A percentile compares a stretch with the other conserved stretches of the same genome.
These are phyloP conservation scores for Argentina anserina DNA, from an alignment of 306 rosid species.

Conservation along the genomic window DNA sequence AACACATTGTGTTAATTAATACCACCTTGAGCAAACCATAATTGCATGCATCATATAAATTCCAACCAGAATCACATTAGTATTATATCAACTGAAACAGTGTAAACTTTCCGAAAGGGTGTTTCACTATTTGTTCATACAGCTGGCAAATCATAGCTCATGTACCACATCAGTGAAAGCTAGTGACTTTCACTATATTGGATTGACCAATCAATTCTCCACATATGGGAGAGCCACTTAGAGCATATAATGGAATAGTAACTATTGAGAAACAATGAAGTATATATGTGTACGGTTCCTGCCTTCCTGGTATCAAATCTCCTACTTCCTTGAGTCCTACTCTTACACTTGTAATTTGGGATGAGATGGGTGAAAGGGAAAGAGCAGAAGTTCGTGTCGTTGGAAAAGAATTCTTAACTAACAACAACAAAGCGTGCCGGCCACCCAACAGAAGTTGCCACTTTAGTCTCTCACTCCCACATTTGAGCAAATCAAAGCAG, in stretches of 20 bases:
- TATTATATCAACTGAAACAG: neutral
- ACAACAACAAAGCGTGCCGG: neutral
- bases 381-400: neutral
- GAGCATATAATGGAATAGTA: neutral
- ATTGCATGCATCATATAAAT: neutral
- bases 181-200: neutral
- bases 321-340: neutral
- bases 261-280: neutral
- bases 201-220: neutral
- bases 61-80: neutral
- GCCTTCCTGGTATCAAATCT: neutral
- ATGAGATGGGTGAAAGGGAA: neutral
- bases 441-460: neutral
- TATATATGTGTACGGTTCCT: neutral
- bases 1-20: neutral
- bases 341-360: neutral
- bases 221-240: slow-evolving; percentile 3
- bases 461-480: neutral
- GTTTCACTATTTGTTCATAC: neutral
- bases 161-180: neutral
- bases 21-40: neutral
- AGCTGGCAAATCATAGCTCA: neutral
- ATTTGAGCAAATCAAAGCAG: neutral
- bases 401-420: neutral
- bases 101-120: neutral